Evolutionary conservation across 2,329 filamentous ascomycete species (phyloP).

Genomic region (Colletotrichum sp.): DNA sequence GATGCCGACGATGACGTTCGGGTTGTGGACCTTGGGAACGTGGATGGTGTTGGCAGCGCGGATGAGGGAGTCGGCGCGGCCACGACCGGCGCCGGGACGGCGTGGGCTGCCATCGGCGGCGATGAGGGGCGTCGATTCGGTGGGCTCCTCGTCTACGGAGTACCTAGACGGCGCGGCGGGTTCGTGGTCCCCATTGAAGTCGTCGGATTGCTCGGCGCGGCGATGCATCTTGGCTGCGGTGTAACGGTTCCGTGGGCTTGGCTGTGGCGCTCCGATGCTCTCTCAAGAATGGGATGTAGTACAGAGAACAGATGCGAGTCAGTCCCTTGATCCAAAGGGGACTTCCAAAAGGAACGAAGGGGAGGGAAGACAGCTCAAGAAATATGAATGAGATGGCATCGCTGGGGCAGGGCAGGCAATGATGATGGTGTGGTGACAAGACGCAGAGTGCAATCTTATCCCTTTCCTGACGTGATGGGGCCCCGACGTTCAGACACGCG

Average conservation of each 20-base stretch:
- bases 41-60: not conserved
- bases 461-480: conserved; percentile 9
- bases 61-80: conserved; percentile 8
- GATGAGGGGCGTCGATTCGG: conserved; percentile 12
- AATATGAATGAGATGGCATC: not conserved
- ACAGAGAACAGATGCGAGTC: not conserved
- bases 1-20: conserved; percentile 30
- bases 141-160: not conserved
- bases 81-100: not conserved
- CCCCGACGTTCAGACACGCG: not conserved
- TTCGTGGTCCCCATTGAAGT: not conserved
- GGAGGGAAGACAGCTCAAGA: not conserved
- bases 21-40: conserved; percentile 29
- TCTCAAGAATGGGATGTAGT: not conserved
- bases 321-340: not conserved
- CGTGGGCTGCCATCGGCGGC: not conserved
- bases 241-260: not conserved
- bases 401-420: not conserved
- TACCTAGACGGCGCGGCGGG: not conserved
- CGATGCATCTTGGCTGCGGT: conserved; percentile 2
- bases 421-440: not conserved
- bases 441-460: conserved; percentile 1
- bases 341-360: not conserved
- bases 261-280: not conserved
- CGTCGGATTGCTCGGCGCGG: not conserved